Evolutionary conservation across 768 basidiomycete species (phyloP).

Genomic region (Kwoniella botswanensis): DNA sequence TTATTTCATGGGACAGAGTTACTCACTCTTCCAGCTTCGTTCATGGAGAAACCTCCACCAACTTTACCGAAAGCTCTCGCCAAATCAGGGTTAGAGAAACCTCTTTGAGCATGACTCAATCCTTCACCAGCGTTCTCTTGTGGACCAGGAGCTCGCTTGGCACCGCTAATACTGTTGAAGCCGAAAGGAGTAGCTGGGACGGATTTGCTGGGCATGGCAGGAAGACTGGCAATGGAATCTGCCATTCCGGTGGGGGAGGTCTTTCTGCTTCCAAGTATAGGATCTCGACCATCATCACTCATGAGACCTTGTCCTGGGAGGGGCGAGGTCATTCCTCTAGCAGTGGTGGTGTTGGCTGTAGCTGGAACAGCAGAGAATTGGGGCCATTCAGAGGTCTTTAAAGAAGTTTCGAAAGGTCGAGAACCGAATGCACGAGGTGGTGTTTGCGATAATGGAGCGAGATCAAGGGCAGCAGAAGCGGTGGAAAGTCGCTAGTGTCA

Average conservation of each 20-base stretch:
- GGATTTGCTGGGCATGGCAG: constrained; percentile 57
- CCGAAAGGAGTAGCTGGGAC: constrained; percentile 58
- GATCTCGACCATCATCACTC: constrained; percentile 26
- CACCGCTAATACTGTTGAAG: constrained; percentile 31
- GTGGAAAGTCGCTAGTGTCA: constrained; percentile 68
- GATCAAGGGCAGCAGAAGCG: constrained; percentile 88
- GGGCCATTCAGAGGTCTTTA: constrained; percentile 84
- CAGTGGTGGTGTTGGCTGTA: constrained; percentile 9
- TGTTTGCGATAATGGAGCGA: constrained; percentile 85
- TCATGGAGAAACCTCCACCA: constrained; percentile 46
- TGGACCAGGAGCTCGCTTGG: constrained; percentile 37
- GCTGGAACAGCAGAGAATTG: constrained; percentile 67
- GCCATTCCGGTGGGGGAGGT: constrained; percentile 50
- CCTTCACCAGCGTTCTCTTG: constrained; percentile 39
- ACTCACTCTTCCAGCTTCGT: constrained; percentile 39
- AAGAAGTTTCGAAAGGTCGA: constrained; percentile 63
- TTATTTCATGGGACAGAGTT: constrained; percentile 35
- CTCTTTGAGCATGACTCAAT: constrained; percentile 49
- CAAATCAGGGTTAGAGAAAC: constrained; percentile 59
- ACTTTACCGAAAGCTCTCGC: constrained; percentile 57
- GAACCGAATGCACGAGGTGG: constrained; percentile 68
- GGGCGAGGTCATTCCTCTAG: constrained; percentile 40
- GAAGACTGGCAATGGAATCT: constrained; percentile 55
- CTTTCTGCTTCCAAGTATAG: constrained; percentile 34
- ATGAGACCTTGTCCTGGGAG: constrained; percentile 32